Base-by-base conservation (phyloP, 164 flowering plant genomes). In the Annona squamosa region DNA sequence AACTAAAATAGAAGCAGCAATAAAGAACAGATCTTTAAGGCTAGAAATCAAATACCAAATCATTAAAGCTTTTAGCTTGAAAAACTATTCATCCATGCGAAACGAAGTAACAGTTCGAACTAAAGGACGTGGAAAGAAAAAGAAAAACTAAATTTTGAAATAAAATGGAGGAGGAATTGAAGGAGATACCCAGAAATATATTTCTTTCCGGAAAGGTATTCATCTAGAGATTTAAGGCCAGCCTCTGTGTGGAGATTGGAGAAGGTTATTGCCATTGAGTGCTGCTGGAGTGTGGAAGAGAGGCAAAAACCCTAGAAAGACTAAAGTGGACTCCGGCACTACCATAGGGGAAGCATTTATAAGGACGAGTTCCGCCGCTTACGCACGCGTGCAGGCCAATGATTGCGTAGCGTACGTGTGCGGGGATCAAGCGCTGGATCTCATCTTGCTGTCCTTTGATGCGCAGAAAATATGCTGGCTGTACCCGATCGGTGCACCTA, bases 201-300 rank as follows among this genome's bases (percentile, higher is more conserved):
- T 57, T 90, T 67, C 81, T 92, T 94, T 0, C 91, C 90, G 1
- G 89, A 56, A 70, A 95, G 97, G 74, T 75, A 84, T 1, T 76
- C 86, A 3, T 95, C 90, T 16, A 95, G 91, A n/a, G 90, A 78
- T 68, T 93, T 89, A 72, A 95, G 86, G 17, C 99, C 99, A 0
- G 90, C 19, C 19, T 93, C 96, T 0, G 90, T 82, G 86, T 91
- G 92, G 72, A 95, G 97, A 89, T 95, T 92, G 16, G 92, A 76
- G 90, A 95, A 95, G 44, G 88, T 80, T 46, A 88, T 64, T 6
- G 97, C 97, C 98, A 92, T 88, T 19, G 26, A 52, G 13, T 2
- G 16, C 9, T 9, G 59, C 59, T 5, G 13, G 59, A 52, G 37
- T 52, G 9, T 3, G 2, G 0, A 26, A 52, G 59, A 52, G 59